Conservation (phyloP, 148 eudicot genomes). For the Diospyros lotus region DNA sequence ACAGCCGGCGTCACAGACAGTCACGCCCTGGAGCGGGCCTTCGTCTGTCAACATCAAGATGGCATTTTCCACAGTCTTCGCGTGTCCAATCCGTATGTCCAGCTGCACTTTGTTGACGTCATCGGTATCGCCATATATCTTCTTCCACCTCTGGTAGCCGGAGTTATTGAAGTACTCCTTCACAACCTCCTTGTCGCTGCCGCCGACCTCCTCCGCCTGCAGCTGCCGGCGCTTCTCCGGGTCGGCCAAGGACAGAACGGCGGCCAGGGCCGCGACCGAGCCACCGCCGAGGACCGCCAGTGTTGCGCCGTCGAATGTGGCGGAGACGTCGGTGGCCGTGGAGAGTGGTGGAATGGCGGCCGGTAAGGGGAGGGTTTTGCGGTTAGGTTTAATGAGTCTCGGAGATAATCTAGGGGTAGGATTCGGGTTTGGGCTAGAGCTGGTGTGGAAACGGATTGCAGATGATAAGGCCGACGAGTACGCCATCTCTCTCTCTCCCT, state of each 20-base stretch:
- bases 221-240: constrained; percentile 78
- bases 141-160: constrained; percentile 91
- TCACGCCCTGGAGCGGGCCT: constrained; percentile 56
- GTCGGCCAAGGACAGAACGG: constrained; percentile 61
- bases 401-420: constrained; percentile 3
- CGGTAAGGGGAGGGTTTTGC: constrained; percentile 12
- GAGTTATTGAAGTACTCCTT: constrained; percentile 79
- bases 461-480: constrained; percentile 34
- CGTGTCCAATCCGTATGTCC: constrained; percentile 82
- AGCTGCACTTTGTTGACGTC: constrained; percentile 82
- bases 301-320: constrained; percentile 35
- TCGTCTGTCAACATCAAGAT: constrained; percentile 72
- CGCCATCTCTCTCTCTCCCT: constrained; percentile 25
- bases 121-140: constrained; percentile 85
- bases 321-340: constrained; percentile 27
- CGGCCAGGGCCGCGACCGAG: constrained; percentile 67
- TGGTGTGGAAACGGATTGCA: constrained; percentile 11
- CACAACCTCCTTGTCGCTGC: constrained; percentile 96
- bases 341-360: constrained; percentile 52
- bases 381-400: not conserved
- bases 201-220: constrained; percentile 93
- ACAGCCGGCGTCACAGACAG: constrained; percentile 94
- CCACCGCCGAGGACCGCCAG: constrained; percentile 67
- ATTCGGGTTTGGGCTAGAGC: constrained; percentile 5
- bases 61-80: constrained; percentile 87